Evolutionary conservation across 352 stramenopile species (phyloP).

Genomic region (Phytophthora sansomeana): DNA sequence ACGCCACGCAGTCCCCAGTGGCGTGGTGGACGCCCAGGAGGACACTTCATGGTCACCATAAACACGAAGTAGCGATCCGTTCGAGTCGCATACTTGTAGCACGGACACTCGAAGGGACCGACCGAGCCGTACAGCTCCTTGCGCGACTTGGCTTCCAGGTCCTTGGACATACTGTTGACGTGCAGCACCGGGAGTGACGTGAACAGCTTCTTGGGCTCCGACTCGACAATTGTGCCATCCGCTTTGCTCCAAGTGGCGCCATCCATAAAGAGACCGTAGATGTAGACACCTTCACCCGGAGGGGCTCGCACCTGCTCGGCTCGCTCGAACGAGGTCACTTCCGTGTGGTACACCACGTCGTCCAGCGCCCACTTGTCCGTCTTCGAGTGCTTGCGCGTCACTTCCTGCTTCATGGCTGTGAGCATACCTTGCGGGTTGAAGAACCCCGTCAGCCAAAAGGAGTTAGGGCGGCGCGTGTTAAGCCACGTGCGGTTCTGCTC

Average conservation of each 20-base stretch:
- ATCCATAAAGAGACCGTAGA: conserved; percentile 98
- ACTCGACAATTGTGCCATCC: conserved; percentile 95
- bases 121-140: conserved; percentile 94
- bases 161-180: conserved; percentile 96
- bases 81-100: conserved; percentile 97
- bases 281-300: conserved; percentile 96
- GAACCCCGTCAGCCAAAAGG: conserved; percentile 98
- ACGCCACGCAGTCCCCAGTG: conserved; percentile 96
- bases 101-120: conserved; percentile 95
- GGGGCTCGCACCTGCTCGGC: conserved; percentile 90
- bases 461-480: conserved; percentile 94
- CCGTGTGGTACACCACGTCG: conserved; percentile 98
- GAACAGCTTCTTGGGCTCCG: conserved; percentile 97
- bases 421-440: conserved; percentile 99
- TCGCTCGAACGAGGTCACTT: conserved; percentile 95
- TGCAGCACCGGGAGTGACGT: conserved; percentile 95
- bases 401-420: conserved; percentile 99
- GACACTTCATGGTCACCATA: conserved; percentile 94
- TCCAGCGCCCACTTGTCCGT: conserved; percentile 98
- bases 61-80: conserved; percentile 98
- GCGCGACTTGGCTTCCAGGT: conserved; percentile 91
- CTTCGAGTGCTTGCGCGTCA: conserved; percentile 96
- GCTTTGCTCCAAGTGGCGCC: conserved; percentile 96
- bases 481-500: conserved; percentile 97
- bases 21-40: conserved; percentile 87